Evolutionary conservation across 2,329 filamentous ascomycete genomes (phyloP).

Genomic region (Colletotrichum sidae): DNA sequence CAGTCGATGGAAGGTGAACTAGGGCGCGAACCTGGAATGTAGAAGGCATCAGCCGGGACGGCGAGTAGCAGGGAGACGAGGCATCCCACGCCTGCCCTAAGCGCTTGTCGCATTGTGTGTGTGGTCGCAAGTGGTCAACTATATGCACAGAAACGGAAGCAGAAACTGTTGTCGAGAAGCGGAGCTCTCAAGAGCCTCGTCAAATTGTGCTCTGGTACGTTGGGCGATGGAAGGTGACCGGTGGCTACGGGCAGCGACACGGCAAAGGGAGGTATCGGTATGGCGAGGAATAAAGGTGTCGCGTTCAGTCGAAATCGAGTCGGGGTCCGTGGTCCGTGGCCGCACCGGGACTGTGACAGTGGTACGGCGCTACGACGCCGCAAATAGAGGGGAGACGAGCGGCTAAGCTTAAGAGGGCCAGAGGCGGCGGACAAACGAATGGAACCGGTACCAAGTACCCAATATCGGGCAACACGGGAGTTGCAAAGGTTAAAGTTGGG

Average conservation of each 20-base stretch:
- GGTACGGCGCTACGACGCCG: constrained; percentile 25
- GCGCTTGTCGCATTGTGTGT: constrained; percentile 44
- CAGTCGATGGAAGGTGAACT: constrained; percentile 19
- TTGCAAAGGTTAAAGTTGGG: constrained; percentile 7
- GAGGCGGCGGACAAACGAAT: constrained; percentile 53
- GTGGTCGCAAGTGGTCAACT: constrained; percentile 6
- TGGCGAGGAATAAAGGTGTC: constrained; percentile 23
- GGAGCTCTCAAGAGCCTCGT: not conserved
- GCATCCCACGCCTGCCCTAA: constrained; percentile 51
- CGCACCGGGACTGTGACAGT: constrained; percentile 20
- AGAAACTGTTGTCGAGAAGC: not conserved
- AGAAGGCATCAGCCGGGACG: constrained; percentile 73
- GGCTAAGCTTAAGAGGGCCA: constrained; percentile 22
- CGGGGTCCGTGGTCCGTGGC: constrained; percentile 24
- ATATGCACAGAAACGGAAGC: constrained; percentile 3
- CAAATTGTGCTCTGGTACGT: too few species aligned
- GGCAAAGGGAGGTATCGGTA: not conserved
- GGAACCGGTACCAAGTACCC: constrained; percentile 67
- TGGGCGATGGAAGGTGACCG: too few species aligned
- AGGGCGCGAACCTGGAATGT: constrained; percentile 79
- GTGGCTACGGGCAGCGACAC: too few species aligned
- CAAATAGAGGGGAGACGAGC: constrained; percentile 10
- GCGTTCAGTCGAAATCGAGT: constrained; percentile 19
- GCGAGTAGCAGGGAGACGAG: constrained; percentile 56
- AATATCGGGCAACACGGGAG: constrained; percentile 18